Evolutionary conservation across 352 stramenopile species (phyloP).

Genomic region (Globisporangium cederbergense): DNA sequence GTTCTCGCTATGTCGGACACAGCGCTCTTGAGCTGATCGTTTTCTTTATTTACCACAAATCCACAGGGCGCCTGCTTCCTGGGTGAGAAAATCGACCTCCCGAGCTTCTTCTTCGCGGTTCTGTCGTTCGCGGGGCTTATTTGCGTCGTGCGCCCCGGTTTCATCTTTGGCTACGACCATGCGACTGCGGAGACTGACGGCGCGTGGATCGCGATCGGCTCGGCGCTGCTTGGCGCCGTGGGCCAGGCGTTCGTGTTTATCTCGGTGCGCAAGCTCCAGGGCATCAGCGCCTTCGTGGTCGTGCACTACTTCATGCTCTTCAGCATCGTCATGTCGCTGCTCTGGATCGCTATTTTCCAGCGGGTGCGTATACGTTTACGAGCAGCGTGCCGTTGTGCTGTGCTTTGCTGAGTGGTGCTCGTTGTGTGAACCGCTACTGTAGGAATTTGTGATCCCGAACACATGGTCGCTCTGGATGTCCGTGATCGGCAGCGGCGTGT

Average conservation of each 20-base stretch:
- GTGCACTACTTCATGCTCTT: slow-evolving; percentile 61
- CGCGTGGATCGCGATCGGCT: slow-evolving; percentile 32
- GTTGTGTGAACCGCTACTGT: neutral
- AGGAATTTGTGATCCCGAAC: slow-evolving; percentile 39
- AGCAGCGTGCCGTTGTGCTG: neutral
- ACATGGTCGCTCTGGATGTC: slow-evolving; percentile 37
- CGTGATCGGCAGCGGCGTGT: slow-evolving; percentile 53
- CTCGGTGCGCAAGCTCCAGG: slow-evolving; percentile 44
- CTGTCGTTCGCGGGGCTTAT: slow-evolving; percentile 36
- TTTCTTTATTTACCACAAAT: no score
- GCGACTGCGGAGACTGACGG: slow-evolving; percentile 12
- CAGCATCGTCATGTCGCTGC: slow-evolving; percentile 33
- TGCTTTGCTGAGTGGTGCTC: neutral
- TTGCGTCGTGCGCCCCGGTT: slow-evolving; percentile 37
- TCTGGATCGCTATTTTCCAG: slow-evolving; percentile 42
- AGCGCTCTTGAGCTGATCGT: neutral
- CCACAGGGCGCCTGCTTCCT: slow-evolving; percentile 11
- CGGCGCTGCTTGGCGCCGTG: slow-evolving; percentile 37
- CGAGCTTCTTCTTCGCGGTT: slow-evolving; percentile 33
- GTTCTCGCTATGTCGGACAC: no score
- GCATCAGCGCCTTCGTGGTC: slow-evolving; percentile 44
- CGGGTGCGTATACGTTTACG: slow-evolving; percentile 22
- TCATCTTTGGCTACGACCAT: slow-evolving; percentile 39
- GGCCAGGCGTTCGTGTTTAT: slow-evolving; percentile 53
- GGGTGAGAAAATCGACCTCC: slow-evolving; percentile 29